A percentile compares a stretch with the other conserved stretches of the same genome.
These are phyloP conservation scores for Eucalyptus viminalis DNA, from an alignment of 345 rosid genomes.

Conservation along the genomic window DNA sequence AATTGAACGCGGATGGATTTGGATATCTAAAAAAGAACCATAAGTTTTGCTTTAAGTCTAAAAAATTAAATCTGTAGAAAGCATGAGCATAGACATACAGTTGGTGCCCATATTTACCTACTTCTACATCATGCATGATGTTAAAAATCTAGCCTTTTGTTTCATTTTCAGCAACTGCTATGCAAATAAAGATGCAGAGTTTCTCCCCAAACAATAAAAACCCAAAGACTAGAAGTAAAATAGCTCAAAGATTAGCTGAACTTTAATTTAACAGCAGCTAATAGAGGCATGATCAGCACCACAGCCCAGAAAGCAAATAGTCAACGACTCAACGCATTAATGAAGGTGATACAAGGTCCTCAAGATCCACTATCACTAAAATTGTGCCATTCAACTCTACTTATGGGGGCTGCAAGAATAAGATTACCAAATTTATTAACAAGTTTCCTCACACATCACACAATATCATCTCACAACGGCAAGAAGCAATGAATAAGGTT, in stretches of 20 bases:
- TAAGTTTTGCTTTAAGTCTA: background rate
- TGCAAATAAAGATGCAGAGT: background rate
- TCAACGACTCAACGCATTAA: background rate
- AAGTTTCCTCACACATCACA: background rate
- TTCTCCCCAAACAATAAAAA: background rate
- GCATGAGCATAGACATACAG: background rate
- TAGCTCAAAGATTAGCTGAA: background rate
- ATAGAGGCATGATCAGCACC: background rate
- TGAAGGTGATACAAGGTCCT: background rate
- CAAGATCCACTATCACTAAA: background rate
- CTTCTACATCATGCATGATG: background rate
- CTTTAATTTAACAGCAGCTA: background rate
- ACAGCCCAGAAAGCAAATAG: background rate
- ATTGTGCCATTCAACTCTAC: background rate
- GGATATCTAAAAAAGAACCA: conserved; percentile 53
- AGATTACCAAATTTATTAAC: background rate
- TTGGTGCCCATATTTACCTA: background rate
- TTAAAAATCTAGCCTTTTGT: background rate
- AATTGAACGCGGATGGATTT: conserved; percentile 85
- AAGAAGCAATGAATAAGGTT: background rate
- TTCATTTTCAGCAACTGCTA: background rate
- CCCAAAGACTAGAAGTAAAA: background rate
- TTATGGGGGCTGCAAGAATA: background rate
- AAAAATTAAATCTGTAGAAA: background rate
- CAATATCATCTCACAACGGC: background rate